Conservation (phyloP, 1,284 basidiomycete genomes). For the Gastroboletus turbinatus region DNA sequence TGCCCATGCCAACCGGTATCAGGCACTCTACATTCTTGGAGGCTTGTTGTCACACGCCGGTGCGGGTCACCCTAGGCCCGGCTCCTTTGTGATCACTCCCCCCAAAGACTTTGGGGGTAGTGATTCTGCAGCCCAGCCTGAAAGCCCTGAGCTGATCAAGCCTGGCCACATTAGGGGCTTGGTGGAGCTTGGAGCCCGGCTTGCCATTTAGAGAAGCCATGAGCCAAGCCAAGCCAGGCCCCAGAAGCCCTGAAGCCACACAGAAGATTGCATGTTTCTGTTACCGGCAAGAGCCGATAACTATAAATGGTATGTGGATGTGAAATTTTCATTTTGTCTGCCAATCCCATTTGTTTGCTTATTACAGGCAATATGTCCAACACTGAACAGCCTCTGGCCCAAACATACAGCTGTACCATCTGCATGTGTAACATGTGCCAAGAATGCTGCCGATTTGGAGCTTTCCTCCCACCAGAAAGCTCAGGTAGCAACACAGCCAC, state of each 20-base stretch:
- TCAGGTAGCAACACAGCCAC: background rate
- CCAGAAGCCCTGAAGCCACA: constrained; percentile 6
- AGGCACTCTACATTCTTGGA: no score
- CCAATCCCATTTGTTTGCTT: background rate
- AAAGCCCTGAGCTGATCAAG: background rate
- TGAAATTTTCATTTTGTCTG: background rate
- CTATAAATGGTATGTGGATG: background rate
- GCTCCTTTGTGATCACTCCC: no score
- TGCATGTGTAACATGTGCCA: background rate
- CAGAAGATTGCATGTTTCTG: no score
- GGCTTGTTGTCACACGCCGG: no score
- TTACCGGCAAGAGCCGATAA: background rate
- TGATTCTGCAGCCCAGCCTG: background rate
- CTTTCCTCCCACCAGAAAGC: background rate
- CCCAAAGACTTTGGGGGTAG: background rate
- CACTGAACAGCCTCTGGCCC: background rate
- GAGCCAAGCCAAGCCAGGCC: constrained; percentile 1
- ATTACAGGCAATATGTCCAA: background rate
- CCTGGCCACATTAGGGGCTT: background rate
- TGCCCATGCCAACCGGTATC: no score
- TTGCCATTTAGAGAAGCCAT: background rate
- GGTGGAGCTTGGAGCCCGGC: background rate
- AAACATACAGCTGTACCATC: background rate
- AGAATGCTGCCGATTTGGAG: constrained; percentile 5
- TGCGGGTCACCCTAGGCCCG: no score